Percentiles rank a stretch among this genome's conserved stretches.
Conservation (phyloP, 2,329 filamentous ascomycete species). For the Trichoderma atroviride region DNA sequence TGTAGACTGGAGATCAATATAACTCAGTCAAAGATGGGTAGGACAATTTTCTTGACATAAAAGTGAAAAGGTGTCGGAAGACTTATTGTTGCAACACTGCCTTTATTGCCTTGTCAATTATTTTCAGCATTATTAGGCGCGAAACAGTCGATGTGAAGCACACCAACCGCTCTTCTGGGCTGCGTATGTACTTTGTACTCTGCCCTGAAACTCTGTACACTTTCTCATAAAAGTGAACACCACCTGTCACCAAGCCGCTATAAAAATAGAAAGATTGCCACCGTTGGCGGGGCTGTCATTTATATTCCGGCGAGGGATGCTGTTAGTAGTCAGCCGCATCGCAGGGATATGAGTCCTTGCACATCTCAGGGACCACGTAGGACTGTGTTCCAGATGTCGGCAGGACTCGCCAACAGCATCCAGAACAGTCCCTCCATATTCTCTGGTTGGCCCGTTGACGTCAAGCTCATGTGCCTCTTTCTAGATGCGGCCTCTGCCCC, state of each 20-base stretch:
- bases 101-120: too few species aligned
- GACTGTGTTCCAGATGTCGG: not conserved
- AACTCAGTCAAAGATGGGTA: not conserved
- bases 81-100: too few species aligned
- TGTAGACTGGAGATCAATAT: not conserved
- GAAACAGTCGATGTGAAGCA: slow-evolving; percentile 30
- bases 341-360: not conserved
- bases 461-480: not conserved
- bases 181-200: slow-evolving; percentile 29
- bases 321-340: not conserved
- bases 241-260: not conserved
- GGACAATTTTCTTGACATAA: slow-evolving; percentile 26
- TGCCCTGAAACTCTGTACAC: not conserved
- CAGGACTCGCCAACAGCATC: not conserved
- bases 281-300: not conserved
- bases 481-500: not conserved
- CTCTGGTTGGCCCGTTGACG: not conserved
- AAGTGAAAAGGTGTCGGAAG: slow-evolving; percentile 26
- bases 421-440: not conserved
- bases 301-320: not conserved
- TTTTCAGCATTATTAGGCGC: not conserved
- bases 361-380: not conserved
- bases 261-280: not conserved
- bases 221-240: not conserved
- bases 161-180: slow-evolving; percentile 47